Evolutionary conservation across 306 rosid genomes (phyloP), one percentile per base, ranked within the genome.

Genomic region (Cercis canadensis): DNA sequence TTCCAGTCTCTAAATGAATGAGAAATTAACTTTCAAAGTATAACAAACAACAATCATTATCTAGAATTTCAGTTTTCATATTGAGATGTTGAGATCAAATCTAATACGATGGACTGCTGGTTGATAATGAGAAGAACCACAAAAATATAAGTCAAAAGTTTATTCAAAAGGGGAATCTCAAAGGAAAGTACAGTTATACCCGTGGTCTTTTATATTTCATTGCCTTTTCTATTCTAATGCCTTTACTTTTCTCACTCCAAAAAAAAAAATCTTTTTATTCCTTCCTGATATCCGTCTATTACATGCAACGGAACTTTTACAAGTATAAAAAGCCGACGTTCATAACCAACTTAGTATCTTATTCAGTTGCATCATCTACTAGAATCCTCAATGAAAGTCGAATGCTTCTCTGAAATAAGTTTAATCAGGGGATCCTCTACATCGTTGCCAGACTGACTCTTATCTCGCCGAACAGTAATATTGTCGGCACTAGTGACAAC

Each of bases 361-460:
- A 57, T 43, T 72, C 63, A 54, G 4, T 53, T 14, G 71, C 24
- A 45, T 81, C 73, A 78, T 39, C 52, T 58, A 54, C 70, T 54
- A 16, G 70, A 69, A 69, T 81, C 78, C 67, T 81, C 43, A 49
- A 87, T 47, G 65, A 86, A 82, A 69, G 79, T 37, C 10, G 80
- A 74, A 76, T 93, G 98, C 69, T 77, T 85, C 67, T 75, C 87
- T 5, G 90, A 88, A 41, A 94, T 72, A 72, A 89, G 92, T 53
- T 85, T 62, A 57, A 91, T 67, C 13, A 94, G 83, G 37, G 93
- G 92, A 39, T 84, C 65, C 82, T 94, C 97, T 59, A 91, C 97
- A 7, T 87, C 96, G 16, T 76, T 70, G 43, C 65, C 78, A 51
- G 87, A 70, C 12, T n/a, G 59, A 69, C 77, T 70, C 67, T 76